Evolutionary conservation across 768 basidiomycete species (phyloP).

Genomic region (Suillus placidus): DNA sequence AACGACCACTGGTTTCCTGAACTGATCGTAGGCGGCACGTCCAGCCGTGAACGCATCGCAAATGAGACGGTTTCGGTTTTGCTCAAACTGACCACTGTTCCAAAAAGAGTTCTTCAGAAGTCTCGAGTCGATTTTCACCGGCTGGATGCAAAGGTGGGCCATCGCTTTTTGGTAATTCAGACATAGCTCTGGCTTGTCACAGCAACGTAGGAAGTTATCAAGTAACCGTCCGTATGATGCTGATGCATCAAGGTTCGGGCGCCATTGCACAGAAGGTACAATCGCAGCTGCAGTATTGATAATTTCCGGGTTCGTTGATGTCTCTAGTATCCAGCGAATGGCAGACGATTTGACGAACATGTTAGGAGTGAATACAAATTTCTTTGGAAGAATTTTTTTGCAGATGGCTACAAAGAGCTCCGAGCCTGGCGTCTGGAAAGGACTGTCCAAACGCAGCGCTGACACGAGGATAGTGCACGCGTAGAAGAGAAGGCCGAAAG

Average conservation of each 20-base stretch:
- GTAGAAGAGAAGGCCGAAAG: background rate
- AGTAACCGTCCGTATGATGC: background rate
- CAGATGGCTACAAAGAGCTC: background rate
- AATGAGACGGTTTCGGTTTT: background rate
- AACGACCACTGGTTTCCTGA: background rate
- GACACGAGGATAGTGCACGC: background rate
- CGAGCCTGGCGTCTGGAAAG: background rate
- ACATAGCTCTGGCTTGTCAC: background rate
- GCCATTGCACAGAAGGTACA: background rate
- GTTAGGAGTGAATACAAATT: too few species aligned
- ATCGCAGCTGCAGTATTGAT: background rate
- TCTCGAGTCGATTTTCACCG: background rate
- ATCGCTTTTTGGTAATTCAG: background rate
- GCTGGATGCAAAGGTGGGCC: background rate
- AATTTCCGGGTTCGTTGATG: conserved; percentile 10
- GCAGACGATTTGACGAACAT: background rate
- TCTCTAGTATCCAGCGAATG: conserved; percentile 23
- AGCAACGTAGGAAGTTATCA: background rate
- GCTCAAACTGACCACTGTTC: too few species aligned
- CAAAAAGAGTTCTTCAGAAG: too few species aligned
- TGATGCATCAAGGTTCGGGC: background rate
- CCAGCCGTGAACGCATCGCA: background rate
- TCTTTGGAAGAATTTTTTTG: background rate
- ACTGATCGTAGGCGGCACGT: background rate
- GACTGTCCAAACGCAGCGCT: background rate